Evolutionary conservation across 176 grass and related monocot genomes (phyloP).

Genomic region (Musa acuminata): DNA sequence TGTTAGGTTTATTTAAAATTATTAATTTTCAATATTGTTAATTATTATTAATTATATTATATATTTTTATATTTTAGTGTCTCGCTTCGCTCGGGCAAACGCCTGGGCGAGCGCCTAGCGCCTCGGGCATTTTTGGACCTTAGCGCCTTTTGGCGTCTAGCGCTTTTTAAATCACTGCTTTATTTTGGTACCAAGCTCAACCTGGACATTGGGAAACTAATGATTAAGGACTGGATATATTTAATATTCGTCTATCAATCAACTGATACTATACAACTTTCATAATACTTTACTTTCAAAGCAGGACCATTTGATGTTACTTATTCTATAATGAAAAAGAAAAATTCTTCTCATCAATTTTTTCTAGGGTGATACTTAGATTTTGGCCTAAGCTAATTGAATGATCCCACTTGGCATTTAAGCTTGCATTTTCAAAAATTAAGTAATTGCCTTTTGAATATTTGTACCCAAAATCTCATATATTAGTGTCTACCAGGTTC

Average conservation of each 20-base stretch:
- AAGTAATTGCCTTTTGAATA: neutral
- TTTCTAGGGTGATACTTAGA: neutral
- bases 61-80: too few relatives aligned
- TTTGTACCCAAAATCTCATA: neutral
- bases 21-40: too few relatives aligned
- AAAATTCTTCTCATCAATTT: neutral
- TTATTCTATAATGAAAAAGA: neutral
- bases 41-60: too few relatives aligned
- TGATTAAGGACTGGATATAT: too few relatives aligned
- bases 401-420: neutral
- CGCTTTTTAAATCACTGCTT: too few relatives aligned
- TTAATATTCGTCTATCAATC: too few relatives aligned
- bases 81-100: too few relatives aligned
- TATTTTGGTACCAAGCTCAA: neutral
- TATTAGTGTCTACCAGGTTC: slow-evolving; percentile 42
- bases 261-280: neutral
- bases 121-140: too few relatives aligned
- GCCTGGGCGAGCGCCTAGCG: too few relatives aligned
- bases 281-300: neutral
- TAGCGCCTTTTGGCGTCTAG: too few relatives aligned
- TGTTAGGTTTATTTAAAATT: too few relatives aligned
- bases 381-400: neutral
- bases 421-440: neutral
- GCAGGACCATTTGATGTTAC: neutral
- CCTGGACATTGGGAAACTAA: neutral